A percentile compares a stretch with the other conserved stretches of the same genome.
Evolutionary conservation across 805 yeast genomes (phyloP).

Genomic region (Kuraishia piskuri): DNA sequence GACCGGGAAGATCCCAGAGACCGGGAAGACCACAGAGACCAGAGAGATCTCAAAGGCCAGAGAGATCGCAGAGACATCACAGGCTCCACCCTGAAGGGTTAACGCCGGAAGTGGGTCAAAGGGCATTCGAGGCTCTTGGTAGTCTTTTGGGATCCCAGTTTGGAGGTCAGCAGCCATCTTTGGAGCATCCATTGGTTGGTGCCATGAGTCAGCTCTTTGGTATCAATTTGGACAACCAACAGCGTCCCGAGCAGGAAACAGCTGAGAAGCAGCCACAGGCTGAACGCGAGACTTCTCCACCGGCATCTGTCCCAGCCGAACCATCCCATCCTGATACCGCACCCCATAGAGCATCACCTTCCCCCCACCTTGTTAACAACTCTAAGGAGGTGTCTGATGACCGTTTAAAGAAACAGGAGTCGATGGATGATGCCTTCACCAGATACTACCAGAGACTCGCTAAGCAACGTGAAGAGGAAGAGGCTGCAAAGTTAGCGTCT

Average conservation of each 20-base stretch:
- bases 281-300: too few species aligned
- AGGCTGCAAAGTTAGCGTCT: neutral
- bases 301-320: neutral
- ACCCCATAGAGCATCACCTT: too few species aligned
- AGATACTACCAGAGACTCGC: neutral
- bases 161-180: too few species aligned
- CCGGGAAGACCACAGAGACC: neutral
- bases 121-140: neutral
- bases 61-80: too few species aligned
- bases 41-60: neutral
- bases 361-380: neutral
- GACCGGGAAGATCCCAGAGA: neutral
- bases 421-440: neutral
- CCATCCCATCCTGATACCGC: too few species aligned
- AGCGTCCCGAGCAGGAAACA: neutral
- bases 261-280: neutral
- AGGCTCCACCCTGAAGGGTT: neutral
- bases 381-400: neutral
- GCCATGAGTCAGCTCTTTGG: neutral
- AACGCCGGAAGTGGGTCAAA: neutral
- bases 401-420: neutral
- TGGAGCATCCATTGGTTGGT: neutral
- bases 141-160: neutral
- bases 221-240: neutral
- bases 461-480: neutral